Evolutionary conservation across 2,329 filamentous ascomycete genomes (phyloP).

Genomic region (Aspergillus awamori): DNA sequence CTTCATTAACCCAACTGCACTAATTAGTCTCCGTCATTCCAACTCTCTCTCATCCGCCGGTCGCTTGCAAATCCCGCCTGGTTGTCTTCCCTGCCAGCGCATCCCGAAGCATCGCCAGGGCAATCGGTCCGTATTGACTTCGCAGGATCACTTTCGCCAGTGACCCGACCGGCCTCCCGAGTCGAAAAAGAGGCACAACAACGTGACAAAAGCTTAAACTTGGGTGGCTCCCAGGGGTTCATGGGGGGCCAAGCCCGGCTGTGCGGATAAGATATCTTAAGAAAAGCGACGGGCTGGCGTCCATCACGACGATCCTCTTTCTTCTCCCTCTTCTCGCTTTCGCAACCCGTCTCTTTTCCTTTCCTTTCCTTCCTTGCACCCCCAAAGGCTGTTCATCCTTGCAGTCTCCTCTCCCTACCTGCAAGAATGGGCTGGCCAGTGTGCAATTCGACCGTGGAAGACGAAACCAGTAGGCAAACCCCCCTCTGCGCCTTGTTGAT

Average conservation of each 20-base stretch:
- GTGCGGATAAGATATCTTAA: slow-evolving; percentile 15
- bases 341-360: slow-evolving; percentile 13
- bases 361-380: slow-evolving; percentile 15
- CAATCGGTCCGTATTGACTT: not conserved
- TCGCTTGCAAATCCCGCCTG: not conserved
- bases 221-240: slow-evolving; percentile 11
- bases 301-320: slow-evolving; percentile 1
- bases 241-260: slow-evolving; percentile 10
- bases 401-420: slow-evolving; percentile 15
- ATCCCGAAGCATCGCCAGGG: not conserved
- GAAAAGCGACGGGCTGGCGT: not conserved
- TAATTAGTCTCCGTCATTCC: not conserved
- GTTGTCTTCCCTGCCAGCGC: not conserved
- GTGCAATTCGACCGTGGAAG: slow-evolving; percentile 56
- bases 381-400: slow-evolving; percentile 4
- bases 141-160: not conserved
- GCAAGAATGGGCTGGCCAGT: slow-evolving; percentile 47
- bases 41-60: not conserved
- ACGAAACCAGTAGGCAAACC: slow-evolving; percentile 44
- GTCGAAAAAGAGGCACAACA: not conserved
- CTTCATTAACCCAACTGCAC: not conserved
- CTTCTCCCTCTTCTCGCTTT: not conserved
- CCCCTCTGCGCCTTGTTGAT: slow-evolving; percentile 11
- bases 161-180: not conserved
- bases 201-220: slow-evolving; percentile 7